Evolutionary conservation across 2,329 filamentous ascomycete species (phyloP), one percentile per base, ranked within the genome.

Genomic region (Ophiostoma ips): DNA sequence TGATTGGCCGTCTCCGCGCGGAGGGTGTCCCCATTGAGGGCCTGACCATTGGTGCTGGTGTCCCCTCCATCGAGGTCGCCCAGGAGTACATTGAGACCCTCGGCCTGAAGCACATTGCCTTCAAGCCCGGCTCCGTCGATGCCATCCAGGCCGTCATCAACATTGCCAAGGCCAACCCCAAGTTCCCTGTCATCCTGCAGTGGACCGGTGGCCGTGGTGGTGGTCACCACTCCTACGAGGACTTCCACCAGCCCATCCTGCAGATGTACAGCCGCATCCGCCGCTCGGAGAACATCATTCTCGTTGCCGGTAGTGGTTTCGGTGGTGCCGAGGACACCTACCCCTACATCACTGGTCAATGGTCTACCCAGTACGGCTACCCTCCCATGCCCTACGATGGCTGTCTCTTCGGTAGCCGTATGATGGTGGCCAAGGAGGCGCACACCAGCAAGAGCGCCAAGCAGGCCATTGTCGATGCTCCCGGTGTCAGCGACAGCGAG

Each of bases 161-260:
- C 66, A 89, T 95, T 60, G 88, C 89, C 56, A 92, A 86, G 68
- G 86, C 87, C n/a, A 92, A 95, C 64, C 88, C 89, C 2, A 82
- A 78, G 28, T 95, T 95, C 73, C 89, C 89, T n/a, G 78, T 95
- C 48, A 80, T 95, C 49, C 71, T 95, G 55, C 89, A 95, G 68
- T 95, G 89, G 89, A 95, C 89, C 53, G 89, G 89, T 62, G 89
- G 89, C 37, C 84, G 89, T 67, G 89, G 88, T 57, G 89, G 89
- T 70, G 89, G 89, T 51, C 89, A 95, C 65, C 89, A 95, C 70
- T 95, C 88, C 1, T 94, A 83, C 55, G 89, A 95, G 64, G 89
- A 95, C 65, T 95, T 95, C 75, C 89, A 95, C 66, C 82, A 89
- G 61, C 89, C 89, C 5, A 83, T 95, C 41, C 71, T 95, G 8